Conservation (phyloP, 257 asterid genomes). For the Schizonepeta tenuifolia region DNA sequence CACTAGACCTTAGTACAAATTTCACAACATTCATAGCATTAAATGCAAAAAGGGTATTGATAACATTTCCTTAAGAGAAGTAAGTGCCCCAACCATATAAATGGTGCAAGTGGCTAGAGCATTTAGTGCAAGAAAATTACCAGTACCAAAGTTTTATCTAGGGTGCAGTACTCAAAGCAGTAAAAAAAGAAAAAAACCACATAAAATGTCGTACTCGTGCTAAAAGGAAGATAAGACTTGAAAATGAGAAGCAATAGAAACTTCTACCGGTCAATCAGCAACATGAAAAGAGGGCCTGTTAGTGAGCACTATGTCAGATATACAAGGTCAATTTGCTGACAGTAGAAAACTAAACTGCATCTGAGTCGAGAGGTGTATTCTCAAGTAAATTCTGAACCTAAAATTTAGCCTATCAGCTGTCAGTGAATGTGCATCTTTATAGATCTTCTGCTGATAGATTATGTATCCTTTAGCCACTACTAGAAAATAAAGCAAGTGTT, state of each 20-base stretch:
- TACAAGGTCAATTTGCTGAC: background rate
- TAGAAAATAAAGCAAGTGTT: background rate
- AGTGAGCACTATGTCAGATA: background rate
- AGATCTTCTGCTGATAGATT: constrained; percentile 1
- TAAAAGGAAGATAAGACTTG: background rate
- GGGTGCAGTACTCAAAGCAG: background rate
- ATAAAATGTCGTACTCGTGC: background rate
- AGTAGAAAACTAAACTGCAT: background rate
- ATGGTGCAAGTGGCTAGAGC: constrained; percentile 3
- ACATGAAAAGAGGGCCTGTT: background rate
- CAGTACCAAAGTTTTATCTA: background rate
- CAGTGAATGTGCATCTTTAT: background rate
- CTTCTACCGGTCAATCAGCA: background rate
- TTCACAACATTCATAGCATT: constrained; percentile 17
- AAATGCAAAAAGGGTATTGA: background rate
- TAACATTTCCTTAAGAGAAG: background rate
- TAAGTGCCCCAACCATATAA: background rate
- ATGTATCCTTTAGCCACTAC: background rate
- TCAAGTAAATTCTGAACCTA: background rate
- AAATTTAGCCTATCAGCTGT: background rate
- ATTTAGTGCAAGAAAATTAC: constrained; percentile 15
- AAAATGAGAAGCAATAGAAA: constrained; percentile 3
- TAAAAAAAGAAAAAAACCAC: background rate
- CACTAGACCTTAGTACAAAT: background rate
- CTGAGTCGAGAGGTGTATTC: background rate